Base-by-base conservation (phyloP, 139 green algal species). In the Axilococcus clingmanii region DNA sequence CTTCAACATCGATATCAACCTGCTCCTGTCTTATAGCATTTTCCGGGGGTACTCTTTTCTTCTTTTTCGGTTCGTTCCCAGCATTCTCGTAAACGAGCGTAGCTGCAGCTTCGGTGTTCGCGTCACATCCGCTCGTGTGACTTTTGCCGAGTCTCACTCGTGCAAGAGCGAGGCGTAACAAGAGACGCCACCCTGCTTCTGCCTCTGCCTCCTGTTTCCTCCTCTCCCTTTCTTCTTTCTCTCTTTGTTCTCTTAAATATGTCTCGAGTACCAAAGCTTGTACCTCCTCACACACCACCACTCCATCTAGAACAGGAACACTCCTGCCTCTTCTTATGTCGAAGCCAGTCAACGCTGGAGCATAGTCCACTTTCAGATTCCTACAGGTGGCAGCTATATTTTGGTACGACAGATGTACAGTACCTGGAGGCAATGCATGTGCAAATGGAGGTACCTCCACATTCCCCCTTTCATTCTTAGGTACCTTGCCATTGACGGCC, bases 401-500 rank as follows among this genome's bases (percentile, higher is more conserved):
- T 2, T 65, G 55, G 27, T 59, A 33, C 27, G 55, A 19, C 24
- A 80, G 23, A 42, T 80, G 68, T 22, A 77, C 60, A 4, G 75
- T 84, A 30, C 83, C 81, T 27, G 29, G 12, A 7, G 86, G 86
- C 41, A 95, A 57, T 0, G 23, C 27, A 1, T 48, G 19, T 0
- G 59, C 57, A 16, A 90, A 65, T 19, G 86, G 86, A 23, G 86
- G 86, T 12, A 66, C 71, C 46, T 91, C 77, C n/a, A 95, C 72
- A 48, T 89, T 89, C 48, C 81, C 82, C 0, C 73, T 73, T 16
- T 82, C 77, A 57, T 92, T 93, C 19, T 71, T 76, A 15, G 86
- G 86, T 46, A 94, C 84, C 15, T 67, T 63, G 40, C 86, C 84
- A 36, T 67, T 66, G 30, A 36, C 33, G 12, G 82, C 86, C 4